These are phyloP conservation scores for Hydrangea macrophylla DNA, from an alignment of 148 eudicot species.

Conservation along the genomic window DNA sequence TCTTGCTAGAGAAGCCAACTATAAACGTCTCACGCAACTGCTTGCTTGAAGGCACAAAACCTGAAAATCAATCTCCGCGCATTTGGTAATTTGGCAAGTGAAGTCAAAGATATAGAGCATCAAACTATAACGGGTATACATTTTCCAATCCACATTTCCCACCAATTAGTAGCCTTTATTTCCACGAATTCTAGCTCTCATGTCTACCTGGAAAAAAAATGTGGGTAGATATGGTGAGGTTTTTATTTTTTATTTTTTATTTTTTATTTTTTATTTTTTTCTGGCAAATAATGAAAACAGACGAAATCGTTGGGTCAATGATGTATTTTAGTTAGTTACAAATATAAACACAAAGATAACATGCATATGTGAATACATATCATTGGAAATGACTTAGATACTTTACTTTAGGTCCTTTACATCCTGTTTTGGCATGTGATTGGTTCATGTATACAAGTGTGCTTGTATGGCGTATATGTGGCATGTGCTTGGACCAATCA, in stretches of 20 bases:
- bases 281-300: background rate
- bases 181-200: slow-evolving; percentile 91
- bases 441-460: too few relatives aligned
- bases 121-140: background rate
- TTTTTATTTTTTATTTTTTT: background rate
- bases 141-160: background rate
- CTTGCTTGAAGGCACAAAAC: background rate
- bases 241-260: background rate
- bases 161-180: slow-evolving; percentile 67
- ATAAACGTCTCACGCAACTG: background rate
- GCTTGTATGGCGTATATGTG: too few relatives aligned
- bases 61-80: background rate
- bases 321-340: background rate
- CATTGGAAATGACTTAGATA: too few relatives aligned
- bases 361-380: too few relatives aligned
- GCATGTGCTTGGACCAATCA: too few relatives aligned
- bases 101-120: background rate
- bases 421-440: too few relatives aligned
- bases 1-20: background rate
- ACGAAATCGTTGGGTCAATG: background rate
- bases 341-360: too few relatives aligned
- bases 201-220: slow-evolving; percentile 60
- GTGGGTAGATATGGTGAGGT: background rate
- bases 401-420: too few relatives aligned
- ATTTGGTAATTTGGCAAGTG: background rate